Evolutionary conservation across 2,329 filamentous ascomycete genomes (phyloP).

Genomic region (Nothopassalora personata): DNA sequence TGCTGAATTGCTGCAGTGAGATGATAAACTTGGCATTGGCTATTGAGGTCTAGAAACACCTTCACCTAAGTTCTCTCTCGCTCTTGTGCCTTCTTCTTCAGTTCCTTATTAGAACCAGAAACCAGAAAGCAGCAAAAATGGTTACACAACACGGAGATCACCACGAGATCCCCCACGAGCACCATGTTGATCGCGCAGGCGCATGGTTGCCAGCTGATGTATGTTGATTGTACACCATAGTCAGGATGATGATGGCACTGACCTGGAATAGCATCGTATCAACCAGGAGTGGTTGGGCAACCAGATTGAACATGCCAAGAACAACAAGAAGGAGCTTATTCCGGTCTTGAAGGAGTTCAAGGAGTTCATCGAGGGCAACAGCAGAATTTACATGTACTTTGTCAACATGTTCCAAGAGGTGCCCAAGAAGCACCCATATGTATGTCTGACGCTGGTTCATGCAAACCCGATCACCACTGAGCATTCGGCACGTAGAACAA

Average conservation of each 20-base stretch:
- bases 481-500: conserved; percentile 20
- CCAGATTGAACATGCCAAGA: conserved; percentile 52
- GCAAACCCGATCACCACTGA: conserved; percentile 51
- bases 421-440: conserved; percentile 56
- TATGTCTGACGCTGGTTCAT: conserved; percentile 41
- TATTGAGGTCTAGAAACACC: background rate
- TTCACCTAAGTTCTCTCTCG: background rate
- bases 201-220: conserved; percentile 53
- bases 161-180: conserved; percentile 48
- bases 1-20: background rate
- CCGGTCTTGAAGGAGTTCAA: conserved; percentile 62
- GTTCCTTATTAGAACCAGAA: background rate
- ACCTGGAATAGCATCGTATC: conserved; percentile 51
- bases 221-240: background rate
- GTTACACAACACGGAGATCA: conserved; percentile 36
- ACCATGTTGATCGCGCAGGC: conserved; percentile 46
- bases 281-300: conserved; percentile 59
- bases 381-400: conserved; percentile 61
- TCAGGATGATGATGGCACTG: background rate
- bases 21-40: background rate
- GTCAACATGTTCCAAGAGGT: conserved; percentile 60
- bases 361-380: conserved; percentile 58
- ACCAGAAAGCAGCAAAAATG: conserved; percentile 16
- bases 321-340: conserved; percentile 47
- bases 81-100: background rate